These are phyloP conservation scores for Umbellularia californica DNA, from an alignment of 164 flowering plant genomes.

Conservation along the genomic window DNA sequence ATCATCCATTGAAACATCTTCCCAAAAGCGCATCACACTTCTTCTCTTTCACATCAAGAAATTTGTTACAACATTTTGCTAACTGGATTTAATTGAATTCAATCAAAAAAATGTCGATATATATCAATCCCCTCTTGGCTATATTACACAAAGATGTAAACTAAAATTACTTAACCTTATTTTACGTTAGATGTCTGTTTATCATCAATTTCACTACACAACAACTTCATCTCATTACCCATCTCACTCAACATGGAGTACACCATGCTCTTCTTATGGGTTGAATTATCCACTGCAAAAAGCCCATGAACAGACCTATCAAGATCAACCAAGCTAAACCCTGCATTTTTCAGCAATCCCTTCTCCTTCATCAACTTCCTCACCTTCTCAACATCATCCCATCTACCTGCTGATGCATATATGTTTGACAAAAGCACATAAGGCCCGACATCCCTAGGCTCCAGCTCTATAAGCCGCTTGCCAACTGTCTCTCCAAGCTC, in stretches of 20 bases:
- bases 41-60: too few species aligned
- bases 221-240: conserved; percentile 39
- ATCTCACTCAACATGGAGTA: conserved; percentile 55
- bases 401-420: conserved; percentile 56
- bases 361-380: conserved; percentile 46
- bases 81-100: too few species aligned
- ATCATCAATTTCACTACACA: conserved; percentile 8
- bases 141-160: background rate
- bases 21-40: too few species aligned
- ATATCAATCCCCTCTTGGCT: too few species aligned
- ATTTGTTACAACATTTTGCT: too few species aligned
- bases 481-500: conserved; percentile 49
- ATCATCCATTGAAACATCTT: too few species aligned
- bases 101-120: too few species aligned
- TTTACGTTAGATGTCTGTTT: background rate
- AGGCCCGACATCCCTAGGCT: conserved; percentile 47
- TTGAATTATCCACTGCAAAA: conserved; percentile 17
- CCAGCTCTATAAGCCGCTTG: conserved; percentile 37
- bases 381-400: conserved; percentile 58
- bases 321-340: conserved; percentile 29
- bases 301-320: conserved; percentile 10
- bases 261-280: conserved; percentile 39
- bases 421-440: conserved; percentile 52
- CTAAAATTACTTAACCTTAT: background rate
- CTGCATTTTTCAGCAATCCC: conserved; percentile 32